Conservation (phyloP, 176 grass and related monocot species). For the Musa schizocarpa region DNA sequence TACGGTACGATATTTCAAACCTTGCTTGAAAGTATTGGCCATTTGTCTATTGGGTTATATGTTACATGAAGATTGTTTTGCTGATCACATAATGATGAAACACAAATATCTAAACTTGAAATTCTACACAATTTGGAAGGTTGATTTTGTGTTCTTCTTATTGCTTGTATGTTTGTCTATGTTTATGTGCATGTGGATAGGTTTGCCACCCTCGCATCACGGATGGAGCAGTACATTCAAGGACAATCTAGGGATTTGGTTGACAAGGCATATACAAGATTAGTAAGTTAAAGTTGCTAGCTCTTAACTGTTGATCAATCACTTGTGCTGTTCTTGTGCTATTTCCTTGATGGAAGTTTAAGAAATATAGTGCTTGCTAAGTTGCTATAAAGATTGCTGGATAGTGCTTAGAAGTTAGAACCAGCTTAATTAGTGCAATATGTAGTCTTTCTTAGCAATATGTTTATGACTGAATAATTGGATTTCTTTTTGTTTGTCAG, state of each 20-base stretch:
- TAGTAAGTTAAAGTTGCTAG: slow-evolving; percentile 48
- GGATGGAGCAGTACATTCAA: slow-evolving; percentile 97
- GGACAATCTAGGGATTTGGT: slow-evolving; percentile 94
- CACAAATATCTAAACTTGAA: background rate
- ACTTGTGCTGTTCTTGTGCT: background rate
- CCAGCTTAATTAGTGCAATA: background rate
- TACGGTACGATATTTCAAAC: too few species aligned
- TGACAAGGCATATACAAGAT: slow-evolving; percentile 90
- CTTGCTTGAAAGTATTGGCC: background rate
- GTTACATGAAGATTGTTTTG: background rate
- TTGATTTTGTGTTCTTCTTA: background rate
- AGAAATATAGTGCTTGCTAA: background rate
- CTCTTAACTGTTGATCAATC: slow-evolving; percentile 5
- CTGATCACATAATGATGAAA: background rate
- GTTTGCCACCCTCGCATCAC: slow-evolving; percentile 84
- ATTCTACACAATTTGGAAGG: background rate
- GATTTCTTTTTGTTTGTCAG: slow-evolving; percentile 36
- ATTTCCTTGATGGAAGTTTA: slow-evolving; percentile 10
- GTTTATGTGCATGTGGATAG: slow-evolving; percentile 30
- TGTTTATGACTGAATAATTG: background rate
- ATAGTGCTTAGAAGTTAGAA: background rate
- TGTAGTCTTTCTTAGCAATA: background rate
- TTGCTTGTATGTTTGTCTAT: slow-evolving; percentile 3
- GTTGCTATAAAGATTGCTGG: background rate
- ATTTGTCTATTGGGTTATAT: background rate